Conservation (phyloP, 345 rosid species). For the Euphorbia pulcherrima region DNA sequence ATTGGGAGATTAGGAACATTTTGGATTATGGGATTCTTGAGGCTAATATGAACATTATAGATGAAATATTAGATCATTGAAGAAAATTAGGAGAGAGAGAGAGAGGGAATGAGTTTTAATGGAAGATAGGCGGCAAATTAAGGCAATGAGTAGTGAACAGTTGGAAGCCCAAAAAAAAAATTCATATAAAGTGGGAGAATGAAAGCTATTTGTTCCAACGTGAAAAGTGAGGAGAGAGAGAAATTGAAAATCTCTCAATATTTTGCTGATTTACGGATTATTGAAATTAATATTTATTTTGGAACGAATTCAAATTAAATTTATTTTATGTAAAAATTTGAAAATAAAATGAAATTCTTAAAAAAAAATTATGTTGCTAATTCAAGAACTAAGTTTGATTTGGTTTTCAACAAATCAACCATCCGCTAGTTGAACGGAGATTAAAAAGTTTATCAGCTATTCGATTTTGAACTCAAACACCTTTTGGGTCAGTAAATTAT, state of each 20-base stretch:
- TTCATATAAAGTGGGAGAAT: neutral
- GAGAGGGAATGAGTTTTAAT: conserved; percentile 13
- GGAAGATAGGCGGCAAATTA: conserved; percentile 36
- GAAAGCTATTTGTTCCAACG: neutral
- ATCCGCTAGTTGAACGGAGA: too few relatives aligned
- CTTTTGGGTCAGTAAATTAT: too few relatives aligned
- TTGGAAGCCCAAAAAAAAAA: conserved; percentile 12
- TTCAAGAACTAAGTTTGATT: too few relatives aligned
- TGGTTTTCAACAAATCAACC: too few relatives aligned
- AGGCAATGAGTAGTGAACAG: neutral
- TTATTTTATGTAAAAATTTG: too few relatives aligned
- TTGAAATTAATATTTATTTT: too few relatives aligned
- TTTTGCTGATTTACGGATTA: too few relatives aligned
- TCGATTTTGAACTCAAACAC: too few relatives aligned
- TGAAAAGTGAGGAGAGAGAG: neutral
- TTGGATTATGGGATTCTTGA: neutral
- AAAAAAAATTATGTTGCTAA: too few relatives aligned
- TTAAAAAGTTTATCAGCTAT: too few relatives aligned
- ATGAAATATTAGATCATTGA: neutral
- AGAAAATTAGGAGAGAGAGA: conserved; percentile 4
- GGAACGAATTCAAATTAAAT: too few relatives aligned
- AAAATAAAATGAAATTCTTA: too few relatives aligned
- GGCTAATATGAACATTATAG: neutral
- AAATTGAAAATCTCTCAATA: neutral
- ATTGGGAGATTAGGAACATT: conserved; percentile 15